Percentiles rank a stretch among this genome's conserved stretches.
Evolutionary conservation across 1,284 basidiomycete genomes (phyloP).

Genomic region (Sphaerobolus stellatus): DNA sequence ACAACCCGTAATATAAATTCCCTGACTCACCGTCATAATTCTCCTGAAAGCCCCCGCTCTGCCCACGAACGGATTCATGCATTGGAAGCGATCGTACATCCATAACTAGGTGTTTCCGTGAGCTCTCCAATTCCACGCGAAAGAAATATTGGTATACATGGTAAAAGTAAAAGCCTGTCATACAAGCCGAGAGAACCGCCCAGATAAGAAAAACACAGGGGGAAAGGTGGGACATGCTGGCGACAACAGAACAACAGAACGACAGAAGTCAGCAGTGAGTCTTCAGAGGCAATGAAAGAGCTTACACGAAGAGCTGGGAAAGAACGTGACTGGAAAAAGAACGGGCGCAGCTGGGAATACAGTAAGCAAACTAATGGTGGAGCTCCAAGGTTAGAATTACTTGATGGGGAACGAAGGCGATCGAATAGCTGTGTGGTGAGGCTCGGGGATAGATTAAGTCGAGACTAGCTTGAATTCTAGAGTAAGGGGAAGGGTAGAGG

Average conservation of each 20-base stretch:
- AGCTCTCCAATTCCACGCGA: neutral
- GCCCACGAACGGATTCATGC: neutral
- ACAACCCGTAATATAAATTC: neutral
- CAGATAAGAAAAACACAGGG: slow-evolving; percentile 61
- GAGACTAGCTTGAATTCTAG: no score
- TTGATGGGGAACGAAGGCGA: no score
- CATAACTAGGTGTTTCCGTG: slow-evolving; percentile 1
- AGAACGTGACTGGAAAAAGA: neutral
- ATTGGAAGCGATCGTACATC: slow-evolving; percentile 11
- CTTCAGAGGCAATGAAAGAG: neutral
- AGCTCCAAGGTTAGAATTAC: no score
- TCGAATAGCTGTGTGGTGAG: no score
- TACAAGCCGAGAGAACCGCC: slow-evolving; percentile 46
- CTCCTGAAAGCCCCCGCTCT: slow-evolving; percentile 58
- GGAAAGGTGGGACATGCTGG: slow-evolving; percentile 61
- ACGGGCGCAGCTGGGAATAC: neutral
- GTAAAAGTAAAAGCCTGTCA: slow-evolving; percentile 6
- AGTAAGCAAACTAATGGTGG: neutral
- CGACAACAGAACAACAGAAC: neutral
- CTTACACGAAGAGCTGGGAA: neutral
- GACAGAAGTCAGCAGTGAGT: neutral
- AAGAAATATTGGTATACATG: neutral
- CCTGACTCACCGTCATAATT: slow-evolving; percentile 66
- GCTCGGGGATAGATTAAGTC: no score
- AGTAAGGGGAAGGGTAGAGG: no score